Conservation (phyloP, 805 yeast species). For the Blastobotrys mokoenaii region DNA sequence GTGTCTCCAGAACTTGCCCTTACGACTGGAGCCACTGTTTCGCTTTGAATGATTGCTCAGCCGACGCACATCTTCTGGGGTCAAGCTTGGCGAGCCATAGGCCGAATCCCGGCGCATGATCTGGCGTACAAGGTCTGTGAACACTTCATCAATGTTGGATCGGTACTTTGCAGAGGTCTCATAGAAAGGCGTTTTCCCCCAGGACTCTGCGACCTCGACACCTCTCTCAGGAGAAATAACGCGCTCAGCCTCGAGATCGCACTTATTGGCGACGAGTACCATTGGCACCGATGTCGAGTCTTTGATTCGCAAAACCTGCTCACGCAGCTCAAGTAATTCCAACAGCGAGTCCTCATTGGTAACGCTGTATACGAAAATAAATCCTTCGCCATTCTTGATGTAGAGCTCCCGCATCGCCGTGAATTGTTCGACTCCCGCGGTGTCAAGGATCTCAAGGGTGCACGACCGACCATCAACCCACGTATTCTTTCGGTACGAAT, state of each 20-base stretch:
- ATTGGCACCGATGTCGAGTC: slow-evolving; percentile 70
- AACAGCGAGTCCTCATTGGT: slow-evolving; percentile 68
- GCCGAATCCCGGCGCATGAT: slow-evolving; percentile 64
- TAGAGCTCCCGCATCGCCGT: slow-evolving; percentile 82
- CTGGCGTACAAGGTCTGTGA: slow-evolving; percentile 80
- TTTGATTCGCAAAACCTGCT: slow-evolving; percentile 78
- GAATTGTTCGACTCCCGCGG: slow-evolving; percentile 93
- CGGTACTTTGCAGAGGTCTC: slow-evolving; percentile 90
- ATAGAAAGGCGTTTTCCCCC: slow-evolving; percentile 89
- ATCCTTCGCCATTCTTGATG: slow-evolving; percentile 78
- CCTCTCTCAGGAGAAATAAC: slow-evolving; percentile 77
- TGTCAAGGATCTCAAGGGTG: slow-evolving; percentile 79
- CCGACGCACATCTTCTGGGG: not conserved
- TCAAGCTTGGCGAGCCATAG: slow-evolving; percentile 7
- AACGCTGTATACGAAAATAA: slow-evolving; percentile 76
- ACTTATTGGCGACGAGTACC: slow-evolving; percentile 86
- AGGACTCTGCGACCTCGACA: slow-evolving; percentile 66
- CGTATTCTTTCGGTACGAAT: slow-evolving; percentile 82
- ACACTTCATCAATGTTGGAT: slow-evolving; percentile 85
- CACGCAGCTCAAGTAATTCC: slow-evolving; percentile 70
- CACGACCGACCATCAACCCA: slow-evolving; percentile 84
- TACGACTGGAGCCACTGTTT: no score
- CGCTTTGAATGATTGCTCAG: not conserved
- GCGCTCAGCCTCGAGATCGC: slow-evolving; percentile 71
- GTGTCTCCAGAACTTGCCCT: no score